These are phyloP conservation scores for Trichophyton schoenleinii DNA, from an alignment of 2,329 filamentous ascomycete species.

Conservation along the genomic window DNA sequence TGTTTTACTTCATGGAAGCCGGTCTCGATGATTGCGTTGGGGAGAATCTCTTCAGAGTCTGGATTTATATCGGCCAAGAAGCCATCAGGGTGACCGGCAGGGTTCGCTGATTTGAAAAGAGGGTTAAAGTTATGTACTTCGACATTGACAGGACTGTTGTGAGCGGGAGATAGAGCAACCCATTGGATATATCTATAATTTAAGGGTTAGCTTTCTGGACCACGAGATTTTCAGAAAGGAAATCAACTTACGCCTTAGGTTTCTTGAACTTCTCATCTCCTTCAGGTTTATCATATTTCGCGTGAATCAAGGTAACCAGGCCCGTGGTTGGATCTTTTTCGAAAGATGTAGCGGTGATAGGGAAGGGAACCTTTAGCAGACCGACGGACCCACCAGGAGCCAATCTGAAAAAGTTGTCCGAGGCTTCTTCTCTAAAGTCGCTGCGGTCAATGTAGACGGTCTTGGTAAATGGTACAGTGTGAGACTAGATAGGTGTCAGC, in stretches of 20 bases:
- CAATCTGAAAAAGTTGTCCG: conserved; percentile 64
- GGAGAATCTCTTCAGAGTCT: conserved; percentile 67
- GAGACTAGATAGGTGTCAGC: conserved; percentile 21
- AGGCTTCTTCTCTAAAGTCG: conserved; percentile 63
- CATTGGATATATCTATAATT: conserved; percentile 44
- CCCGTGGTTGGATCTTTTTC: conserved; percentile 52
- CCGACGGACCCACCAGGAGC: conserved; percentile 64
- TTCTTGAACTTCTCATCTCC: conserved; percentile 50
- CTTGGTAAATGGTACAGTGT: conserved; percentile 54
- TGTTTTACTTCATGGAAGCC: conserved; percentile 66
- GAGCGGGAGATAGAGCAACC: conserved; percentile 17
- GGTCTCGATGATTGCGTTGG: conserved; percentile 65
- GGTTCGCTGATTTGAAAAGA: conserved; percentile 78
- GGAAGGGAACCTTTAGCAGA: conserved; percentile 56
- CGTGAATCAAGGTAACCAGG: conserved; percentile 53
- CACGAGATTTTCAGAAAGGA: not conserved
- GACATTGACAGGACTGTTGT: conserved; percentile 49
- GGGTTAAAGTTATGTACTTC: conserved; percentile 69
- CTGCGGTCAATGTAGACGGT: conserved; percentile 73
- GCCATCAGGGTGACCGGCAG: conserved; percentile 61
- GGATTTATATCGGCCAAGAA: conserved; percentile 78
- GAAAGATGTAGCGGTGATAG: conserved; percentile 57
- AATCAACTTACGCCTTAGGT: conserved; percentile 52
- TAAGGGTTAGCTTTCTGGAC: not conserved
- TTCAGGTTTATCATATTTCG: conserved; percentile 52